Percentiles rank a stretch among this genome's conserved stretches.
These are phyloP conservation scores for Akebia trifoliata DNA, from an alignment of 164 flowering plant species.

Conservation along the genomic window DNA sequence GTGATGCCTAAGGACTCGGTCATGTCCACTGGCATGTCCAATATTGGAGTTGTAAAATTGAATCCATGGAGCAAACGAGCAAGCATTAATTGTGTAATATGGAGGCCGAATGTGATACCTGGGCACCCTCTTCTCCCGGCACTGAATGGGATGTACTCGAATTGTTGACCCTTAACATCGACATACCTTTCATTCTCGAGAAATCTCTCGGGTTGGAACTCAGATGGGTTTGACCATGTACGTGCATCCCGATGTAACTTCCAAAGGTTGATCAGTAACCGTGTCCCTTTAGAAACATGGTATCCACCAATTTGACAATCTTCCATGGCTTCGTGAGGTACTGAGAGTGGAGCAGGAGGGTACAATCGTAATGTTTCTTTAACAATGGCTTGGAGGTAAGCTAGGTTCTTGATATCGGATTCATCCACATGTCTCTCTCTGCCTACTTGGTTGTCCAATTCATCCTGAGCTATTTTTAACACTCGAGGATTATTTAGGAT, in stretches of 20 bases:
- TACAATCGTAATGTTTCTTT: not conserved
- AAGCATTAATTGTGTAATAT: not conserved
- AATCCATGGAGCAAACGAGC: constrained; percentile 5
- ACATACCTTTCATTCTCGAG: not conserved
- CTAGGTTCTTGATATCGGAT: not conserved
- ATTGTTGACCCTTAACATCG: not conserved
- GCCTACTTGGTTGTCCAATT: not conserved
- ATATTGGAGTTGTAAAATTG: not conserved
- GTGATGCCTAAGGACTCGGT: not conserved
- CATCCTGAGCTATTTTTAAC: not conserved
- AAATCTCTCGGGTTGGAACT: constrained; percentile 1
- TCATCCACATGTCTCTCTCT: not conserved
- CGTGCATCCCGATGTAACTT: not conserved
- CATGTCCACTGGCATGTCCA: not conserved
- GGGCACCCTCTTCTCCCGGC: not conserved
- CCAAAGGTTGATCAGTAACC: not conserved
- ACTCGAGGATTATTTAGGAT: not conserved
- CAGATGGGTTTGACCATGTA: not conserved
- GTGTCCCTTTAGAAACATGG: not conserved
- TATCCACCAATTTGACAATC: not conserved
- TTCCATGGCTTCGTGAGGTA: not conserved
- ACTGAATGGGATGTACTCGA: not conserved
- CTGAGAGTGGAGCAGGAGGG: not conserved
- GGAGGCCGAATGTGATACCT: not conserved
- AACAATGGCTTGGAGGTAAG: not conserved